phyloP scores from a whole-genome alignment of 495 filamentous ascomycete species.

The Podospora appendiculata region DNA sequence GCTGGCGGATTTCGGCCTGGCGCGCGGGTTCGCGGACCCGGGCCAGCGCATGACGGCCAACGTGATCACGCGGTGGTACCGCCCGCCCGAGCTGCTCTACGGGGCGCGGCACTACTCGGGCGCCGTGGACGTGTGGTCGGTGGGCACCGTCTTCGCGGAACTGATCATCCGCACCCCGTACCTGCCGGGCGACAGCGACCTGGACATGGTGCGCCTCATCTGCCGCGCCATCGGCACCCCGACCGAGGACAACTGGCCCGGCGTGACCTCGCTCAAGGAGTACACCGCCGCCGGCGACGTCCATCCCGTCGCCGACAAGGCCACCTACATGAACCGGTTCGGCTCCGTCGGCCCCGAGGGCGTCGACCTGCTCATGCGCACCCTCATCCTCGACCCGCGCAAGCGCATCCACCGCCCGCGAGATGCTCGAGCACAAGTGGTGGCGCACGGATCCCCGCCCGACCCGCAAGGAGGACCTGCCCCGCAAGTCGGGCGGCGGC shows the following conservation, averaged over 20 bases:
- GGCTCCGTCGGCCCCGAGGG: conserved; percentile 70
- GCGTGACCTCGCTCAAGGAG: conserved; percentile 71
- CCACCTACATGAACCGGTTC: conserved; percentile 65
- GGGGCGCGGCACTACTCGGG: conserved; percentile 84
- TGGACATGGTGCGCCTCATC: conserved; percentile 75
- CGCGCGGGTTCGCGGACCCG: conserved; percentile 81
- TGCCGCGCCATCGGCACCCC: conserved; percentile 82
- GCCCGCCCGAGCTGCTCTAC: conserved; percentile 87
- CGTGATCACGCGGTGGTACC: conserved; percentile 96
- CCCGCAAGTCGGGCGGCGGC: conserved; percentile 51
- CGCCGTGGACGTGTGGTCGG: conserved; percentile 92
- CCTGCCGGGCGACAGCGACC: conserved; percentile 59
- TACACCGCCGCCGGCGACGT: conserved; percentile 58
- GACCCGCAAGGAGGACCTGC: conserved; percentile 75
- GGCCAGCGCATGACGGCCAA: conserved; percentile 83
- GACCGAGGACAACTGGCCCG: conserved; percentile 92
- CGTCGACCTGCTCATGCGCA: conserved; percentile 78
- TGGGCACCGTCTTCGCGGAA: conserved; percentile 88
- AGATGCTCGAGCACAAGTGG: conserved; percentile 77
- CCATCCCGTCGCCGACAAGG: conserved; percentile 55
- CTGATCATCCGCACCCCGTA: conserved; percentile 75
- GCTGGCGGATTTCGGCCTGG: conserved; percentile 95
- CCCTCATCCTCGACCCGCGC: conserved; percentile 77
- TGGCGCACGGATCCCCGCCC: conserved; percentile 79
- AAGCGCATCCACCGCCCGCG: conserved; percentile 67